Evolutionary conservation across 2,329 filamentous ascomycete species (phyloP).

Genomic region (Raffaelea ambrosiae): DNA sequence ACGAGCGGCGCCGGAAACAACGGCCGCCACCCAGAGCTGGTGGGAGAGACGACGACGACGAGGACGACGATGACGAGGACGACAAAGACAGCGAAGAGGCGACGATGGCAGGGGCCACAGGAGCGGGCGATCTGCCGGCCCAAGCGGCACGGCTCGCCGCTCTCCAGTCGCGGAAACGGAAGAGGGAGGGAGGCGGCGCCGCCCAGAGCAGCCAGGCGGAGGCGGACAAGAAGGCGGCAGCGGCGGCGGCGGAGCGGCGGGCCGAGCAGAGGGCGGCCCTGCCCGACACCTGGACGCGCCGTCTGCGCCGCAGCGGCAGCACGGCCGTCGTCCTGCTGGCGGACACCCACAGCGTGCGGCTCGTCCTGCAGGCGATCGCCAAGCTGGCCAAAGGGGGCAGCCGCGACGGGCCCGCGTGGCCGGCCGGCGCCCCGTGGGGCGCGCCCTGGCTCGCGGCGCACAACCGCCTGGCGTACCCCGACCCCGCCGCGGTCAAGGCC

Average conservation of each 20-base stretch:
- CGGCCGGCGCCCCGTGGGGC: constrained; percentile 48
- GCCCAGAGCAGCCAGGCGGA: constrained; percentile 11
- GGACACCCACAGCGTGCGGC: constrained; percentile 69
- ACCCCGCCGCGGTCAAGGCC: constrained; percentile 56
- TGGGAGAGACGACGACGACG: too few relatives aligned
- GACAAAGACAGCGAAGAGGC: constrained; percentile 1
- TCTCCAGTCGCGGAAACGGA: constrained; percentile 40
- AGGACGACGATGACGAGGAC: too few relatives aligned
- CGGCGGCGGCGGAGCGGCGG: constrained; percentile 37
- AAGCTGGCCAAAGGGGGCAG: constrained; percentile 52
- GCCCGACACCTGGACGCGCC: constrained; percentile 65
- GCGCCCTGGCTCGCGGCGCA: constrained; percentile 53
- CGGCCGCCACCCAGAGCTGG: too few relatives aligned
- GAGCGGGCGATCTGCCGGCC: constrained; percentile 39
- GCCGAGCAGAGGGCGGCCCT: constrained; percentile 24
- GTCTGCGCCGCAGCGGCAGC: constrained; percentile 63
- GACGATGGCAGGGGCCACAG: too few relatives aligned
- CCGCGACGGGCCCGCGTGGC: constrained; percentile 37
- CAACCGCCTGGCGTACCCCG: constrained; percentile 62
- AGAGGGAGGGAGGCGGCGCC: constrained; percentile 22
- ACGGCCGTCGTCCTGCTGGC: constrained; percentile 77
- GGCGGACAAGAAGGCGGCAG: constrained; percentile 48
- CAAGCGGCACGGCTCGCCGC: constrained; percentile 29
- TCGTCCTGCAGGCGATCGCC: constrained; percentile 65
- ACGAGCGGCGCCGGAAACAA: constrained; percentile 39